A percentile compares a stretch with the other conserved stretches of the same genome.
Evolutionary conservation across 371 early-diverging fungal species (phyloP).

Genomic region (Zychaea mexicana): DNA sequence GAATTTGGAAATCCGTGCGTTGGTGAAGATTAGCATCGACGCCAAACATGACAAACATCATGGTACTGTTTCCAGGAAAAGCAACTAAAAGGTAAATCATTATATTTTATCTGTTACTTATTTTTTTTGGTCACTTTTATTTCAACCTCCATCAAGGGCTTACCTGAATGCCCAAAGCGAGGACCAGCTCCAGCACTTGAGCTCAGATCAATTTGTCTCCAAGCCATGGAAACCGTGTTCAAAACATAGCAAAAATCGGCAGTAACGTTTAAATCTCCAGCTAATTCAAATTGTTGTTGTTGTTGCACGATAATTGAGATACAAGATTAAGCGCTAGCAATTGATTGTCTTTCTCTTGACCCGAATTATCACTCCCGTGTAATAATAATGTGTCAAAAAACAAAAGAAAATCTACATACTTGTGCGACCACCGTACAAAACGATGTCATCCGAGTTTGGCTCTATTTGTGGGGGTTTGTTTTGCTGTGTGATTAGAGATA

Average conservation of each 20-base stretch:
- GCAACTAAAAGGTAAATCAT: not conserved
- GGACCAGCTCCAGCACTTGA: slow-evolving; percentile 19
- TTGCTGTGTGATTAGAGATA: too few species aligned
- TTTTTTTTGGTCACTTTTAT: too few species aligned
- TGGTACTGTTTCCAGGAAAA: not conserved
- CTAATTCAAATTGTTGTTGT: too few species aligned
- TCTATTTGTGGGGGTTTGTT: not conserved
- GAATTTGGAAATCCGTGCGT: not conserved
- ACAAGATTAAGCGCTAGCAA: too few species aligned
- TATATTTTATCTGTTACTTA: not conserved
- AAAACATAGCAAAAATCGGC: slow-evolving; percentile 14
- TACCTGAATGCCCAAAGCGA: slow-evolving; percentile 26
- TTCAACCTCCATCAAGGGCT: not conserved
- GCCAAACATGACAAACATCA: not conserved
- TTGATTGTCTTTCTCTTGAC: too few species aligned
- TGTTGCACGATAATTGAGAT: too few species aligned
- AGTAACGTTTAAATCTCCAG: not conserved
- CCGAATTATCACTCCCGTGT: too few species aligned
- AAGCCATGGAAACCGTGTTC: not conserved
- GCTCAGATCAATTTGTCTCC: slow-evolving; percentile 9
- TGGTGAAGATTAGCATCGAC: not conserved
- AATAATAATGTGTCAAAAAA: too few species aligned
- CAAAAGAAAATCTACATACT: not conserved
- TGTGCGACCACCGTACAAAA: slow-evolving; percentile 11
- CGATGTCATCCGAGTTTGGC: slow-evolving; percentile 3